Evolutionary conservation across 2,329 filamentous ascomycete genomes (phyloP), one percentile per base, ranked within the genome.

Genomic region (Cercospora sojina): DNA sequence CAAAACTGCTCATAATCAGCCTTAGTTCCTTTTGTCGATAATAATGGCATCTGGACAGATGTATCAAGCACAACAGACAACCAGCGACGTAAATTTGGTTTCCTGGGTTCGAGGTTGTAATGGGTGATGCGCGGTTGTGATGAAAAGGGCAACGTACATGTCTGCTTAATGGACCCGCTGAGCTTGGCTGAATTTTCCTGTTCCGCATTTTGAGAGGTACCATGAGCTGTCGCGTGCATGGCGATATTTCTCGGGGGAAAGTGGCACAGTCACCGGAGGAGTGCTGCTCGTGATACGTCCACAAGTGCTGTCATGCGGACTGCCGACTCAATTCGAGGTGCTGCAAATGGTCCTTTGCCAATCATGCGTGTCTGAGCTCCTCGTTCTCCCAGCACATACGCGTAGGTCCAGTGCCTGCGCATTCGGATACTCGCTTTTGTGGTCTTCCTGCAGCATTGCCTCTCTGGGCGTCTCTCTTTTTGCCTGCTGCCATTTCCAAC

Each of bases 1-100:
- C n/a, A 38, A n/a, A 35, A 57, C 60, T 63, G 51, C 49, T 56
- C 31, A 62, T 57, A 41, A 62, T 66, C 64, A 66, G 59, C 64
- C 53, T 23, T 55, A 6, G 59, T 27, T 59, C 58, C 59, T 31
- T 59, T 62, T 63, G 64, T 66, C 62, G 18, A 25, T 25, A n/a
- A 53, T 38, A 12, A 16, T 55, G 12, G 35, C 47, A 63, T 63
- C 49, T 56, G 60, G 35, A 20, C 29, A 51, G 43, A 63, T 32
- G 49, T 29, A 43, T 41, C 23, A 63, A 38, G 13, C 23, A 23
- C 25, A 51, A 23, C 32, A 57, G 38, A 43, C 49, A 57, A n/a
- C 20, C 35, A 20, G 6, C 31, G 29, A 35, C 2, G 53, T 31
- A 12, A 35, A 23, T 35, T 57, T 35, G n/a, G n/a, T n/a, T 53